Evolutionary conservation across 345 rosid genomes (phyloP), one percentile per base, ranked within the genome.

Genomic region (Gossypium longicalyx): DNA sequence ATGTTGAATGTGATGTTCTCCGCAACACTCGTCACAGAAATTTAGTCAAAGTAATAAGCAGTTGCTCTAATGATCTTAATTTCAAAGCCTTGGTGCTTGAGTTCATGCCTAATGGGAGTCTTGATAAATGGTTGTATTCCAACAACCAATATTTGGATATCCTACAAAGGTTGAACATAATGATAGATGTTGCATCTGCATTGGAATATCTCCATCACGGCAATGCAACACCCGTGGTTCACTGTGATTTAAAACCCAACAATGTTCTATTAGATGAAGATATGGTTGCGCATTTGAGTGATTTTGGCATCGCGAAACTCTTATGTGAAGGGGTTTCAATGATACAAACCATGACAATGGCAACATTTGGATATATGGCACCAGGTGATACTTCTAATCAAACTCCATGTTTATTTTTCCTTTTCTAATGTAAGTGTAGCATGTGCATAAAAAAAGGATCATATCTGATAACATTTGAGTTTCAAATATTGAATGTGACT

Each of bases 151-250:
- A 7, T 34, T 16, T 27, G 3, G 49, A 54, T 9, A 77, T 71
- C 70, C 17, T 63, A 11, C 76, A 62, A 2, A 62, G 79, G 17
- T 8, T 77, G 72, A 71, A 71, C 64, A 60, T 76, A 20, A 23
- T 67, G 74, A 78, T 78, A 6, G 74, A 78, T 29, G 74, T 78
- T 12, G 81, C 77, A 16, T 77, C 5, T 4, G 51, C 51, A 10
- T 12, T 65, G 4, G 51, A 65, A 65, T 65, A 65, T 22, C 69
- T 65, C 6, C 76, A 64, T 57, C 51, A 57, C 7, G 61, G 54
- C 13, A 2, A 27, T 19, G 7, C 61, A 47, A 47, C 51, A 13
- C 45, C 62, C 2, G 9, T 77, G 1, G 44, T 64, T 16, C 73
- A 72, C 7, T 72, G 80, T 11, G 80, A 77, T 38, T 57, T 77